These are phyloP conservation scores for Aureobasidium sp. DNA, from an alignment of 2,329 filamentous ascomycete genomes.

Conservation along the genomic window DNA sequence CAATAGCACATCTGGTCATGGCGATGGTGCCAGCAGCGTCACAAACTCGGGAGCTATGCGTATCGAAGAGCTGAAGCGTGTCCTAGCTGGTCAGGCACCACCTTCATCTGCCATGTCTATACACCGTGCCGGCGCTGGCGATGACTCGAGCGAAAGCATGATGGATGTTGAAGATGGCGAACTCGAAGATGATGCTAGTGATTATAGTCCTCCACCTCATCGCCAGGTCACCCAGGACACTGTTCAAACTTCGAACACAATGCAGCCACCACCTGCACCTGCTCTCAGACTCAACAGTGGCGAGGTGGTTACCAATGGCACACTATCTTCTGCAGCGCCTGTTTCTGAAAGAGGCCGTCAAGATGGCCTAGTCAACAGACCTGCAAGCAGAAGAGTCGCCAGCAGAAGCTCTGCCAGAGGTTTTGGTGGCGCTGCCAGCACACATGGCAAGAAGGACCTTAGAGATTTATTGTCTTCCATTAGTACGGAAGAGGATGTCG, in stretches of 20 bases:
- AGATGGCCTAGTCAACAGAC: background rate
- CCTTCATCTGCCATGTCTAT: background rate
- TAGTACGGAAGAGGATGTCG: background rate
- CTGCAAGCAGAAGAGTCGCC: constrained; percentile 2
- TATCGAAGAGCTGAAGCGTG: constrained; percentile 42
- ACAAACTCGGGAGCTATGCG: constrained; percentile 40
- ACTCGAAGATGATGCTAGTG: constrained; percentile 5
- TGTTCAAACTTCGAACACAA: background rate
- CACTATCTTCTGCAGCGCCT: background rate
- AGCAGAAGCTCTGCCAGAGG: constrained; percentile 11
- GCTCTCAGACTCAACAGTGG: constrained; percentile 12
- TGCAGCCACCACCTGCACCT: background rate
- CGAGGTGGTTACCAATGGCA: constrained; percentile 5
- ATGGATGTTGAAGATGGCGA: constrained; percentile 33
- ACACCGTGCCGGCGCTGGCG: constrained; percentile 35
- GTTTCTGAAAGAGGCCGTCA: background rate
- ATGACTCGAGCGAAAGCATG: constrained; percentile 59
- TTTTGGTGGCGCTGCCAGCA: background rate
- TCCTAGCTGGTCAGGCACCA: constrained; percentile 33
- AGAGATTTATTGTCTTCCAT: constrained; percentile 10
- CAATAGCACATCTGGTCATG: constrained; percentile 22
- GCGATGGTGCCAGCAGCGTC: constrained; percentile 31
- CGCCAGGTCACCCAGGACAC: background rate
- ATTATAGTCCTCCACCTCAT: background rate
- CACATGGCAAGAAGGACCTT: constrained; percentile 7